Conservation (phyloP, 2,329 filamentous ascomycete species). For the Microascus cirrosus region DNA sequence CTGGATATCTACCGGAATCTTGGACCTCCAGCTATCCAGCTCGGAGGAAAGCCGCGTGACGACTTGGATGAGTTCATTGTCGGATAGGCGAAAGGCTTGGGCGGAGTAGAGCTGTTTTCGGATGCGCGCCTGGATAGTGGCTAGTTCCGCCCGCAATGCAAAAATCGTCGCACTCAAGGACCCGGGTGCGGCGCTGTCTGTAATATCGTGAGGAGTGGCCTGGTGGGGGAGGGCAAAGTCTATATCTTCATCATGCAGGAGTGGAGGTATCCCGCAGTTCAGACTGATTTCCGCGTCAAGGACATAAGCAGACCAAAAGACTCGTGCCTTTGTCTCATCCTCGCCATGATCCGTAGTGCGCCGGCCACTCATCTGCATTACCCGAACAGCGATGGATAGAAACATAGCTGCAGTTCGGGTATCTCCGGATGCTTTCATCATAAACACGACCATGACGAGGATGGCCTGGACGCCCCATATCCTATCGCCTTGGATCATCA, state of each 20-base stretch:
- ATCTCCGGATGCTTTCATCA: not conserved
- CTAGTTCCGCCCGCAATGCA: not conserved
- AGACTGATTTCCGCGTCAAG: not conserved
- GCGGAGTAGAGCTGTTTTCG: not conserved
- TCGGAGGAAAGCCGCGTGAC: not conserved
- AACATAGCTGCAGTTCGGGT: not conserved
- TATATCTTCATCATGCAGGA: not conserved
- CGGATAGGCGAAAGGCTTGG: not conserved
- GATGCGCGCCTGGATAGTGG: not conserved
- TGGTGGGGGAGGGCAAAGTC: not conserved
- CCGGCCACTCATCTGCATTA: not conserved
- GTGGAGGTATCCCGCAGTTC: not conserved
- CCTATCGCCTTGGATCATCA: not conserved
- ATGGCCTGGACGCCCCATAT: not conserved
- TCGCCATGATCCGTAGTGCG: not conserved
- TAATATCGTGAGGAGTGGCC: no score
- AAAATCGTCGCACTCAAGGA: not conserved
- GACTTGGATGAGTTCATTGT: not conserved
- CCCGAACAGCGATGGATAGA: not conserved
- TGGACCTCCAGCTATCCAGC: not conserved
- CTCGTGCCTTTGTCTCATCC: not conserved
- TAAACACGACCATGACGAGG: not conserved
- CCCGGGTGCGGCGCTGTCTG: not conserved
- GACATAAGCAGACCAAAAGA: not conserved
- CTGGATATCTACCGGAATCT: not conserved